Conservation (phyloP, 345 rosid species). For the Populus alba region DNA sequence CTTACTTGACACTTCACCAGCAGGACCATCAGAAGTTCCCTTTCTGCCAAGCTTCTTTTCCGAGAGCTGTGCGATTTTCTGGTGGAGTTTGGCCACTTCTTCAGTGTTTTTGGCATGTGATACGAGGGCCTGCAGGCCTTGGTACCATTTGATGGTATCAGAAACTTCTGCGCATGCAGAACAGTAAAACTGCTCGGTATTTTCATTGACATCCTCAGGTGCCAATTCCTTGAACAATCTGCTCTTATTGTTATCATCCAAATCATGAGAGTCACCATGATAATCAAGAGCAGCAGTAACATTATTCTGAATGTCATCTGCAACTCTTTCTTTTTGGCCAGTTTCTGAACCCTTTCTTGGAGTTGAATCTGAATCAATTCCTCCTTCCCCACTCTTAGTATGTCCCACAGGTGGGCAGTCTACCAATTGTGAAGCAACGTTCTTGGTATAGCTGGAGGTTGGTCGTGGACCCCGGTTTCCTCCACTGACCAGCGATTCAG, state of each 20-base stretch:
- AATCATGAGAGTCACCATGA: conserved; percentile 25
- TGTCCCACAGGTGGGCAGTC: conserved; percentile 51
- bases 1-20: conserved; percentile 55
- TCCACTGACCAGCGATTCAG: conserved; percentile 47
- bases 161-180: conserved; percentile 80
- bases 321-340: conserved; percentile 17
- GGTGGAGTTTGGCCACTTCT: conserved; percentile 58
- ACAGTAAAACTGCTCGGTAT: conserved; percentile 74
- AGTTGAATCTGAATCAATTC: conserved; percentile 27
- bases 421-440: conserved; percentile 29
- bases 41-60: conserved; percentile 52
- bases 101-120: conserved; percentile 75
- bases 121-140: conserved; percentile 64
- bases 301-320: conserved; percentile 2
- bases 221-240: conserved; percentile 45
- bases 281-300: conserved; percentile 11
- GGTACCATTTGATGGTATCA: conserved; percentile 74
- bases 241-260: conserved; percentile 51
- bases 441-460: conserved; percentile 32
- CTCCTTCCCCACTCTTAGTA: conserved; percentile 47
- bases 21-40: conserved; percentile 54
- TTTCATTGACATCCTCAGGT: conserved; percentile 58
- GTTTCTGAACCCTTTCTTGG: conserved; percentile 26
- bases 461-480: conserved; percentile 37
- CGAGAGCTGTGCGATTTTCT: conserved; percentile 61